Conservation (phyloP, 2,329 filamentous ascomycete species). For the Mycocentrospora acerina region DNA sequence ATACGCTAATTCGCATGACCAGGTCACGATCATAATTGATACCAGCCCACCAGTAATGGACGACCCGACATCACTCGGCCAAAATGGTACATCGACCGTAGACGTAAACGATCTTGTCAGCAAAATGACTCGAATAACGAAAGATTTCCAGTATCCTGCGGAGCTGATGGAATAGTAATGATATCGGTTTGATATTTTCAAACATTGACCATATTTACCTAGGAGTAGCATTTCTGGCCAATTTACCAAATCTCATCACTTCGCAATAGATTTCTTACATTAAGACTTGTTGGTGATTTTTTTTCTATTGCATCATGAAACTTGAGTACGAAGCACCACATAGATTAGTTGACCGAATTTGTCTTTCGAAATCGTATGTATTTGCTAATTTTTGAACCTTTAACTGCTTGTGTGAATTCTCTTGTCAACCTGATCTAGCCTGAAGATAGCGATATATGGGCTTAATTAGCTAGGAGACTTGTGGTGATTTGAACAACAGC, state of each 20-base stretch:
- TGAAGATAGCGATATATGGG: constrained; percentile 1
- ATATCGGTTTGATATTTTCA: neutral
- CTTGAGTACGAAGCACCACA: too few relatives aligned
- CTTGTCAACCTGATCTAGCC: constrained; percentile 1
- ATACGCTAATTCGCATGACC: constrained; percentile 3
- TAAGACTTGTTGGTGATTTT: too few relatives aligned
- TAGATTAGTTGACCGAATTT: too few relatives aligned
- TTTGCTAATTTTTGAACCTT: too few relatives aligned
- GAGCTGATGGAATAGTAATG: constrained; percentile 35
- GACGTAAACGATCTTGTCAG: constrained; percentile 31
- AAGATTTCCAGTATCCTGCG: constrained; percentile 36
- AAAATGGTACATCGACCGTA: constrained; percentile 10
- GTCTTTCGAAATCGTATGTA: too few relatives aligned
- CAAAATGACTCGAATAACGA: constrained; percentile 35
- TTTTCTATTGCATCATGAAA: too few relatives aligned
- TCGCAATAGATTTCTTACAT: neutral
- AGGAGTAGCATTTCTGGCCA: too few relatives aligned
- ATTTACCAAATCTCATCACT: neutral
- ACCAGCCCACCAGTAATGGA: constrained; percentile 47
- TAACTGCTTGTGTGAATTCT: neutral
- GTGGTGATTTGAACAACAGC: too few relatives aligned
- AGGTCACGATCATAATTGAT: constrained; percentile 55
- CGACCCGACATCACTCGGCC: constrained; percentile 20
- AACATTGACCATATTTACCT: too few relatives aligned
- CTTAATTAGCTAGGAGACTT: too few relatives aligned